Evolutionary conservation across 2,329 filamentous ascomycete genomes (phyloP).

Genomic region (Monosporascus ibericus): DNA sequence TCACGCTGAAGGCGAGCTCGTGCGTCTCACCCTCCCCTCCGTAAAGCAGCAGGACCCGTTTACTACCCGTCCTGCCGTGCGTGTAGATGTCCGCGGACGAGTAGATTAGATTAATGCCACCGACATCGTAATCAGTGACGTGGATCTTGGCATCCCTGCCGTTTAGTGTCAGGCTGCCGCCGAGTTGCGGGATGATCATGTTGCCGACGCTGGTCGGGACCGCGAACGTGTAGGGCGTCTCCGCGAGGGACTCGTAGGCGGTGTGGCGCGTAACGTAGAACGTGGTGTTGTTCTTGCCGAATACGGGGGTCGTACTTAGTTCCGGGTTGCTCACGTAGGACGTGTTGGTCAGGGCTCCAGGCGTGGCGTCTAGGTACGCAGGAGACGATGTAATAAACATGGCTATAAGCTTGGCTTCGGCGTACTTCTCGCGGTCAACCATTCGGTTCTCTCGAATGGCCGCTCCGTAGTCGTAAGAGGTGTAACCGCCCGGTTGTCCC

Average conservation of each 20-base stretch:
- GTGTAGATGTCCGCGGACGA: constrained; percentile 65
- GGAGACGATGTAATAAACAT: constrained; percentile 70
- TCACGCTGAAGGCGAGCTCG: constrained; percentile 42
- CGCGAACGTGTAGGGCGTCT: constrained; percentile 57
- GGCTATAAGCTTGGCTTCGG: constrained; percentile 69
- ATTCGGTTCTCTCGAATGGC: constrained; percentile 64
- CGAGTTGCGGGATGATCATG: constrained; percentile 53
- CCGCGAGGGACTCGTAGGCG: constrained; percentile 52
- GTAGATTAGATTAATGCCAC: constrained; percentile 53
- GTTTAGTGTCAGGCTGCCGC: constrained; percentile 49
- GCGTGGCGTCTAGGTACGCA: constrained; percentile 57
- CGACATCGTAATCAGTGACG: constrained; percentile 60
- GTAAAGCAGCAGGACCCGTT: constrained; percentile 49
- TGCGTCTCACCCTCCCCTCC: constrained; percentile 56
- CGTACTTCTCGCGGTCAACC: constrained; percentile 70
- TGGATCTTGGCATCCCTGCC: constrained; percentile 65
- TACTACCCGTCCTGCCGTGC: constrained; percentile 45
- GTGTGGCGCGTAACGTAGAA: constrained; percentile 66
- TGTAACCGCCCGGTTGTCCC: constrained; percentile 62
- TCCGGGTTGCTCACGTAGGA: constrained; percentile 45
- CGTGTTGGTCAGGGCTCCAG: constrained; percentile 43
- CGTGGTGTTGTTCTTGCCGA: constrained; percentile 41
- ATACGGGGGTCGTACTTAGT: constrained; percentile 56
- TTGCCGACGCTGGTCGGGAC: constrained; percentile 53
- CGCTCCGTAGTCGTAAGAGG: constrained; percentile 50